phyloP scores from a whole-genome alignment of 257 asterid species.

The Lavandula angustifolia region DNA sequence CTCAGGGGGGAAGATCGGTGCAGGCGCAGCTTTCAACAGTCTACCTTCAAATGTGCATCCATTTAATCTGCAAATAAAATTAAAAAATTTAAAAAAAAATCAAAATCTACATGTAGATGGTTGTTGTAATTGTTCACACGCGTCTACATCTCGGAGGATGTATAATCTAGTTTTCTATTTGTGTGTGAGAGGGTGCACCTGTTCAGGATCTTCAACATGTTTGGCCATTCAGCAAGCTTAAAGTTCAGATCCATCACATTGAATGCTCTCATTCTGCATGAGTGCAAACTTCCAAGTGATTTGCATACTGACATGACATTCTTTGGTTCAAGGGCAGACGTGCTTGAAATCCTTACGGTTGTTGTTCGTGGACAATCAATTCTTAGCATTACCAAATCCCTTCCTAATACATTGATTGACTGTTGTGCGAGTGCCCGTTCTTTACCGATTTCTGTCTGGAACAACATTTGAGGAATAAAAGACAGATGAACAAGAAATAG shows the following conservation, averaged over 20 bases:
- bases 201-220: slow-evolving; percentile 61
- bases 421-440: slow-evolving; percentile 57
- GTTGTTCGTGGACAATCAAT: slow-evolving; percentile 71
- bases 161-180: background rate
- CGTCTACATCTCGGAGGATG: background rate
- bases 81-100: slow-evolving; percentile 11
- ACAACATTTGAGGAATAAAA: slow-evolving; percentile 21
- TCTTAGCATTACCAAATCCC: slow-evolving; percentile 45
- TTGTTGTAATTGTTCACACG: background rate
- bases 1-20: slow-evolving; percentile 50
- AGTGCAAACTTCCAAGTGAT: slow-evolving; percentile 34
- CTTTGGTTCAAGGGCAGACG: accelerated
- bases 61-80: slow-evolving; percentile 45
- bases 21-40: slow-evolving; percentile 54
- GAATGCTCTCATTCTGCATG: accelerated
- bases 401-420: slow-evolving; percentile 48
- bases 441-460: slow-evolving; percentile 61
- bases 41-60: slow-evolving; percentile 38
- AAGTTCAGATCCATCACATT: slow-evolving; percentile 40
- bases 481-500: slow-evolving; percentile 12
- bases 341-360: slow-evolving; percentile 43
- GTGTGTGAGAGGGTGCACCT: slow-evolving; percentile 35
- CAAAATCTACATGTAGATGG: slow-evolving; percentile 16
- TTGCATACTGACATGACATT: slow-evolving; percentile 25
- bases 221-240: slow-evolving; percentile 61